Evolutionary conservation across 1,284 basidiomycete species (phyloP).

Genomic region (Cryptococcus sp.): DNA sequence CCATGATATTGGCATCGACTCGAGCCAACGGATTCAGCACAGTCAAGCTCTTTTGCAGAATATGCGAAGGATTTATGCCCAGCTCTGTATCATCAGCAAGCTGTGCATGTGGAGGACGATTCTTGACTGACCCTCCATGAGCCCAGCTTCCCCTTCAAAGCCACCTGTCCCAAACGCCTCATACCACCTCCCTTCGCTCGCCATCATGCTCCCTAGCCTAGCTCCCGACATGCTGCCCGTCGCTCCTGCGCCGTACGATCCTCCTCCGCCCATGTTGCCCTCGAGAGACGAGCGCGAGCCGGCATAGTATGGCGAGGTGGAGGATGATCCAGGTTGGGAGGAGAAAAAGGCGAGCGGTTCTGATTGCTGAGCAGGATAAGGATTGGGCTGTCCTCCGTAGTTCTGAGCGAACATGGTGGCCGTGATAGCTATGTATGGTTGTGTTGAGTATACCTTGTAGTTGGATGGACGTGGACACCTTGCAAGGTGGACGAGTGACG

Average conservation of each 20-base stretch:
- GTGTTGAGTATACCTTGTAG: not conserved
- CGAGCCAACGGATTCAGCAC: constrained; percentile 86
- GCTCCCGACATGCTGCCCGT: constrained; percentile 31
- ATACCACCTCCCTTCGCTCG: constrained; percentile 73
- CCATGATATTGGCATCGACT: constrained; percentile 95
- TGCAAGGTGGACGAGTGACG: not conserved
- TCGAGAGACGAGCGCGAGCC: constrained; percentile 23
- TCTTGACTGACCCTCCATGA: constrained; percentile 71
- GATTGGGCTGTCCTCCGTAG: constrained; percentile 4
- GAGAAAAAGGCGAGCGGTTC: constrained; percentile 43
- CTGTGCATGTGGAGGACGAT: not conserved
- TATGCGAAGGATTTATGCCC: constrained; percentile 95
- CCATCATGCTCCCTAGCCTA: constrained; percentile 58
- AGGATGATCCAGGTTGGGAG: constrained; percentile 11
- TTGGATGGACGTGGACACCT: not conserved
- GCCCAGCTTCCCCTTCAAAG: constrained; percentile 87
- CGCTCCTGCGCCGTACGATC: constrained; percentile 15
- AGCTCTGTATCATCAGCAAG: constrained; percentile 59
- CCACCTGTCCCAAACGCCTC: constrained; percentile 92
- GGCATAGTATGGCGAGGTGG: constrained; percentile 23
- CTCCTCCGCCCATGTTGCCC: constrained; percentile 21
- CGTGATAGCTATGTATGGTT: not conserved
- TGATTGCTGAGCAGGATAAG: constrained; percentile 14
- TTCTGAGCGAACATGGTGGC: constrained; percentile 10
- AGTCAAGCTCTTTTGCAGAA: constrained; percentile 86